These are phyloP conservation scores for Bolboschoenoplectus hybrid DNA, from an alignment of 202 grass and related monocot species.

Conservation along the genomic window DNA sequence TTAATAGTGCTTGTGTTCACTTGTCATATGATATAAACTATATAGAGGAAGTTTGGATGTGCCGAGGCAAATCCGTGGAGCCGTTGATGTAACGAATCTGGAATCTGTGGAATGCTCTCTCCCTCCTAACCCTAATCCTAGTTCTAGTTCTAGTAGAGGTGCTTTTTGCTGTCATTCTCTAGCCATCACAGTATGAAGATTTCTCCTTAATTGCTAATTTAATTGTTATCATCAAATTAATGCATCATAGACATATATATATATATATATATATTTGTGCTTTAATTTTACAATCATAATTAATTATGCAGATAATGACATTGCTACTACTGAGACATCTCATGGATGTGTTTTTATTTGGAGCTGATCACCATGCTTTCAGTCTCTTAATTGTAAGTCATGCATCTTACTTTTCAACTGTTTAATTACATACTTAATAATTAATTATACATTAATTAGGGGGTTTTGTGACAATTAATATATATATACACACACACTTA, in stretches of 20 bases:
- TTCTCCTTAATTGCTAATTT: background rate
- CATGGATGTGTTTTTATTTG: slow-evolving; percentile 48
- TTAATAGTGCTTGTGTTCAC: background rate
- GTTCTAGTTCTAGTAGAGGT: slow-evolving; percentile 32
- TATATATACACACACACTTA: background rate
- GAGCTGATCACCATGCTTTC: slow-evolving; percentile 56
- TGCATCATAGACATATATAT: too few species aligned
- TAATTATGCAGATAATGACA: slow-evolving; percentile 56
- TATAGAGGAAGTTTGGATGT: slow-evolving; percentile 75
- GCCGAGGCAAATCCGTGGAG: slow-evolving; percentile 48
- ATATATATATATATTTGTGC: too few species aligned
- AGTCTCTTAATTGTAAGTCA: slow-evolving; percentile 66
- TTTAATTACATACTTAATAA: background rate
- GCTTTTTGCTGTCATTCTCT: slow-evolving; percentile 60
- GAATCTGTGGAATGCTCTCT: slow-evolving; percentile 56
- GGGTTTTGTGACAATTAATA: background rate
- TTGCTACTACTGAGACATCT: slow-evolving; percentile 75
- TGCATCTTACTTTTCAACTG: background rate
- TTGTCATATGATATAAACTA: slow-evolving; percentile 6
- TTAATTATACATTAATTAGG: background rate
- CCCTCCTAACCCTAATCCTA: background rate
- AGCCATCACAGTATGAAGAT: slow-evolving; percentile 50
- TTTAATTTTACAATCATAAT: too few species aligned
- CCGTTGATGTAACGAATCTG: slow-evolving; percentile 25
- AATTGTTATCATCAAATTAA: slow-evolving; percentile 15